Base-by-base conservation (phyloP, 192 early-diverging fungal species). In the Coemansia sp. region DNA sequence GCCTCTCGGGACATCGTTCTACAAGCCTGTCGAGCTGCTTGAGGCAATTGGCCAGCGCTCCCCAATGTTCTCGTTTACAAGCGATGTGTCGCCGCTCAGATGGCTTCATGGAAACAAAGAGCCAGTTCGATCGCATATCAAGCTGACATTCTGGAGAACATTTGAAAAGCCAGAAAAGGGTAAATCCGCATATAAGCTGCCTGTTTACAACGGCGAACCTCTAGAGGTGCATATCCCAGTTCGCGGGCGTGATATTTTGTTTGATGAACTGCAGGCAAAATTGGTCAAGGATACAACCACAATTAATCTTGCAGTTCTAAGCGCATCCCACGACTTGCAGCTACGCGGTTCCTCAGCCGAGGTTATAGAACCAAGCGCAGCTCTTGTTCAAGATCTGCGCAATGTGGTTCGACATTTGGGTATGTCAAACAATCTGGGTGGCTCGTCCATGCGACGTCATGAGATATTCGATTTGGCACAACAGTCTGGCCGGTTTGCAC, bases 11-110 rank as follows among this genome's bases (percentile, higher is more conserved):
- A 46, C 55, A n/a, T 15, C 40, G 6, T 64, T 68, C 41, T 25
- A 57, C 40, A 19, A 13, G 25, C 58, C 75, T 0, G 9, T 38
- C 2, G 66, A 59, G n/a, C 66, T 78, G 37, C 25, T 78, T 24
- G 22, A 37, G 1, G 18, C 10, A 7, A 37, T 78, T 14, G 52
- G 30, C 18, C 37, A 41, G 40, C 25, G 54, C 9, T 27, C 61
- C 24, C 75, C 75, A 21, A 39, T 72, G 33, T 71, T 69, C 43
- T 66, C 30, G 10, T 78, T 78, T 50, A 63, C 66, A 15, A 41
- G 50, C 55, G 50, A 66, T 22, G 56, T 55, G 19, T 69, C 75
- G 51, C 69, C 66, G 44, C 61, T 78, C 14, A 42, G 47, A 24
- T 78, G 75, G 75, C 58, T 66, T 2, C 56, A 57, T 7, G 60